Conservation (phyloP, 2,329 filamentous ascomycete species). For the Zymoseptoria pseudotritici region DNA sequence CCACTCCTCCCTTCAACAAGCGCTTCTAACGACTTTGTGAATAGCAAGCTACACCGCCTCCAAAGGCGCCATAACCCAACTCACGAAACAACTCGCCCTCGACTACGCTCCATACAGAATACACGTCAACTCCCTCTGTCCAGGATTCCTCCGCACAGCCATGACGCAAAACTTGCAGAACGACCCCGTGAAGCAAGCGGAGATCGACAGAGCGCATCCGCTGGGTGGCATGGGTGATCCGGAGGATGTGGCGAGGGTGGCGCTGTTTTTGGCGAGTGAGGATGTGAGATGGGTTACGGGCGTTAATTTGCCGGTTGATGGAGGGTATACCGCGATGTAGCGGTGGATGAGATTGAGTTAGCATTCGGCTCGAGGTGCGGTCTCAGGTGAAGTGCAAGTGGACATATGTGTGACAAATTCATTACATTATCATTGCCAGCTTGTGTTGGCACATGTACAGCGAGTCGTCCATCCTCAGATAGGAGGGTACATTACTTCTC, state of each 20-base stretch:
- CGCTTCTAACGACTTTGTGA: not conserved
- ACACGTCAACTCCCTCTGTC: slow-evolving; percentile 37
- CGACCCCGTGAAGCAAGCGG: slow-evolving; percentile 18
- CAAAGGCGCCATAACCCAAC: slow-evolving; percentile 41
- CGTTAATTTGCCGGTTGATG: slow-evolving; percentile 8
- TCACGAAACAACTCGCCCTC: slow-evolving; percentile 40
- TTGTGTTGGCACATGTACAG: not conserved
- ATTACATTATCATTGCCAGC: not conserved
- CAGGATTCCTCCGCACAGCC: slow-evolving; percentile 31
- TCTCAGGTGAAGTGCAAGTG: no score
- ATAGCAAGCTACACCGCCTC: slow-evolving; percentile 39
- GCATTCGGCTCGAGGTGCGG: no score
- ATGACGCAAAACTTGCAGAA: slow-evolving; percentile 35
- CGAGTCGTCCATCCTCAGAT: not conserved
- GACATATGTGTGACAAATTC: not conserved
- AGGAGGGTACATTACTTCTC: not conserved
- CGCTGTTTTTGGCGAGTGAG: slow-evolving; percentile 40
- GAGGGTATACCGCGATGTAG: slow-evolving; percentile 1
- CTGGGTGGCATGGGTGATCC: slow-evolving; percentile 28
- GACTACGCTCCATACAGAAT: slow-evolving; percentile 37
- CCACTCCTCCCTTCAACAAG: no score
- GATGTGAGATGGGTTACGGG: slow-evolving; percentile 22
- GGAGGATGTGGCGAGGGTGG: slow-evolving; percentile 37
- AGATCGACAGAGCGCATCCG: slow-evolving; percentile 28
- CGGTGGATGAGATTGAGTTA: no score